Base-by-base conservation (phyloP, 2,329 filamentous ascomycete species). In the Scedosporium dehoogii region DNA sequence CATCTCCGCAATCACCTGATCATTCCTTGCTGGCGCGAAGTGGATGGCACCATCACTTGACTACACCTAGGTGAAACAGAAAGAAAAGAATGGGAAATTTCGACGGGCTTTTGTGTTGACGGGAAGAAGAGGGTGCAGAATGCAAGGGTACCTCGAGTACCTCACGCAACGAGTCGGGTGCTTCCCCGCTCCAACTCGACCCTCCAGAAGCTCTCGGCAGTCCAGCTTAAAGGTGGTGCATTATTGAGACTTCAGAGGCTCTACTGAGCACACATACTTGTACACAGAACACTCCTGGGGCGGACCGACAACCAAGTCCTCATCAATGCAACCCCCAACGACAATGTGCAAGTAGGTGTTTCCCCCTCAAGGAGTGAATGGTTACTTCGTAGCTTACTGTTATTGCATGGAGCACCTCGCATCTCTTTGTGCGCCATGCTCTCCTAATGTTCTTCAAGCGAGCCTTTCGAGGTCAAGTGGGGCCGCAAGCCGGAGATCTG, bases 31-130 rank as follows among this genome's bases (percentile, higher is more conserved):
- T 48, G 29, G 18, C 7, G 14, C 14, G 25, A 38, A 51, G 25
- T 18, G 38, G 59, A 61, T 61, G 59, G 48, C 6, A 42, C 48
- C 33, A 61, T 61, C 59, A 61, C 59, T 56, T 56, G 59, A 61
- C 59, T 61, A 38, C 38, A 55, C 46, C 44, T 55, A 33, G 27
- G 46, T 61, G 59, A 61, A 61, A 61, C 59, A 61, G 16, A 25
- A 44, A 60, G 55, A 23, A 38, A 38, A 27, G 23, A 29, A 55
- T 55, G 51, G 51, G 10, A 55, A 55, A 55, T 58, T 38, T 9
- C 55, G 14, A 21, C 2, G 27, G 23, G 51, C 12, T 18, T 23
- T 23, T 10, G 7, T 23, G 10, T 16, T 27, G 55, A 38, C 14
- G 25, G 55, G 16, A 38, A 56, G 23, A 58, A 14, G 55, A 58